These are phyloP conservation scores for Ceratocystis eucalypticola DNA, from an alignment of 2,329 filamentous ascomycete genomes.

Conservation along the genomic window DNA sequence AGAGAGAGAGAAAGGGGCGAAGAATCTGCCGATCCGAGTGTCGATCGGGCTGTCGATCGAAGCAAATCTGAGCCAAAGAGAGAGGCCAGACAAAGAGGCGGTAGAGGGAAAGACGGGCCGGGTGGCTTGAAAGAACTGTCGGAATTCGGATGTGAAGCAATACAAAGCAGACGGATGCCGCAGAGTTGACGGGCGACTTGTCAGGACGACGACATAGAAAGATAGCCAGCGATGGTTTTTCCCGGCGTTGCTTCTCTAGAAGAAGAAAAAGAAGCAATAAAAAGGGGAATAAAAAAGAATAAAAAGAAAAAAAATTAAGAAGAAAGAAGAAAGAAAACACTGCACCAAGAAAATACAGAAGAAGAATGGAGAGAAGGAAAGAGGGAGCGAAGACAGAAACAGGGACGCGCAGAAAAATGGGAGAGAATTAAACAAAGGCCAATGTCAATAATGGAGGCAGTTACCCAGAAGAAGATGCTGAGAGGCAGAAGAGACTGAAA, in stretches of 20 bases:
- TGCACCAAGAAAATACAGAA: not conserved
- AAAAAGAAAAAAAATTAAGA: not conserved
- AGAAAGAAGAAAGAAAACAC: not conserved
- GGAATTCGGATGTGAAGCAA: not conserved
- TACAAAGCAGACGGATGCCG: not conserved
- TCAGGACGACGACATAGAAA: not conserved
- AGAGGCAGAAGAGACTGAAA: no score
- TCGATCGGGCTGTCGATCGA: not conserved
- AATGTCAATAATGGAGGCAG: not conserved
- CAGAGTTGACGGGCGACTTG: no score
- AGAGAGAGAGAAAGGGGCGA: not conserved
- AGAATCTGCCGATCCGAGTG: not conserved
- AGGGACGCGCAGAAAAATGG: not conserved
- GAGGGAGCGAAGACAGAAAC: not conserved
- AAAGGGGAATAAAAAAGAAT: not conserved
- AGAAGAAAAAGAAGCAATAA: slow-evolving; percentile 6
- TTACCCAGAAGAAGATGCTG: not conserved
- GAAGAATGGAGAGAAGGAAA: not conserved
- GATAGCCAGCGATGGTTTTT: no score
- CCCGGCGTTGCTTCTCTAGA: no score
- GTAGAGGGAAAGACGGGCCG: no score
- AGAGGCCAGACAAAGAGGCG: no score
- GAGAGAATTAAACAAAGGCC: not conserved
- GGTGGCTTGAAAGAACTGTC: not conserved
- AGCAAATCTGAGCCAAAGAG: no score